phyloP scores from a whole-genome alignment of 2,329 filamentous ascomycete species.

The Colletotrichum cuscutae region DNA sequence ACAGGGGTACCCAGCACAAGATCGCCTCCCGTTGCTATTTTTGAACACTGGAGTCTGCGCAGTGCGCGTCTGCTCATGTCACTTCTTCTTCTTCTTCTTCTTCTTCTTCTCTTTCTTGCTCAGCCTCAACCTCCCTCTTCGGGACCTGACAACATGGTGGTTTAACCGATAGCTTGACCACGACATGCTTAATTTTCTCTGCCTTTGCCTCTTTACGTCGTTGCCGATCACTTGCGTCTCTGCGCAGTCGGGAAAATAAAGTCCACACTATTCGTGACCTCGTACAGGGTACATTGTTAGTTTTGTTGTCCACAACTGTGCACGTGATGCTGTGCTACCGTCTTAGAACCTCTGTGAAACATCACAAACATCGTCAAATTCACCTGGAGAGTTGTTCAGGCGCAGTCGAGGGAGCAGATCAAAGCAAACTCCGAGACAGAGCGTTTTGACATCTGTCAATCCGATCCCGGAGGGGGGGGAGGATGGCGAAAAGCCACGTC shows the following conservation, averaged over 20 bases:
- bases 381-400: background rate
- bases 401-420: too few species aligned
- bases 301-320: too few species aligned
- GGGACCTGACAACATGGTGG: background rate
- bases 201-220: too few species aligned
- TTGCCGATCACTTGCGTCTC: background rate
- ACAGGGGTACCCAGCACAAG: background rate
- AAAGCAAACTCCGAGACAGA: background rate
- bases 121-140: background rate
- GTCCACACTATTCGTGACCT: background rate
- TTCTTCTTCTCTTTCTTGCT: background rate
- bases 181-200: background rate
- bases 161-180: background rate
- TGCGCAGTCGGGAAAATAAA: background rate
- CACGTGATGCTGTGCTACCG: background rate
- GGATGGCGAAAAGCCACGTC: background rate
- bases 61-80: background rate
- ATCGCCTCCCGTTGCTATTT: conserved; percentile 18
- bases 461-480: background rate
- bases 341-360: background rate
- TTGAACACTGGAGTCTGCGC: background rate
- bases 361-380: background rate
- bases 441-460: background rate
- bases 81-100: background rate
- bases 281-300: background rate